Evolutionary conservation across 2,329 filamentous ascomycete genomes (phyloP).

Genomic region (Diplodia scrobiculata): DNA sequence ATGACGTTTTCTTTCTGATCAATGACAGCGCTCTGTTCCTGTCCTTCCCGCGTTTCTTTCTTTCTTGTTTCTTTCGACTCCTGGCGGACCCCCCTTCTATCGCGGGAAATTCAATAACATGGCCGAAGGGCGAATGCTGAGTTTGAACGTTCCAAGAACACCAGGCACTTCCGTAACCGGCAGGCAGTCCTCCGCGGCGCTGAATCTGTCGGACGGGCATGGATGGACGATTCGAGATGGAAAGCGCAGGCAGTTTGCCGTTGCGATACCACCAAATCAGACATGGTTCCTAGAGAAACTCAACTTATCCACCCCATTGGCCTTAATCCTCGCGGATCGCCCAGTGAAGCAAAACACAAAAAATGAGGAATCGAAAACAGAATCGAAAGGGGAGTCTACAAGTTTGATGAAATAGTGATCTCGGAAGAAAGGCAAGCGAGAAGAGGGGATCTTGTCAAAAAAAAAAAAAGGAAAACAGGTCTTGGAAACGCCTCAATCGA

Average conservation of each 20-base stretch:
- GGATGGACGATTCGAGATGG: neutral
- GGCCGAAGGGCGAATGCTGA: neutral
- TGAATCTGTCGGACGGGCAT: neutral
- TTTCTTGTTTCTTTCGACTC: neutral
- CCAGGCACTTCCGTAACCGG: neutral
- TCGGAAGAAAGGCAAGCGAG: neutral
- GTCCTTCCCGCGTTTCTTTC: neutral
- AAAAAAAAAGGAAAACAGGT: neutral
- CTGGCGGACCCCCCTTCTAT: neutral
- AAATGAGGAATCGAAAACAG: neutral
- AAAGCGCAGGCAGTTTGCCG: neutral
- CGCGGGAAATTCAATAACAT: neutral
- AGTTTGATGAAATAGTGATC: neutral
- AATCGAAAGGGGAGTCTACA: neutral
- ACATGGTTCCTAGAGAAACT: neutral
- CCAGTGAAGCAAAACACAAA: neutral
- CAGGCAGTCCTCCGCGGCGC: neutral
- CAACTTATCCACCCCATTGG: neutral
- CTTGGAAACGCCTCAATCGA: conserved; percentile 17
- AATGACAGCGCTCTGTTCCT: neutral
- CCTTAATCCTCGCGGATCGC: neutral
- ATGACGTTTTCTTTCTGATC: neutral
- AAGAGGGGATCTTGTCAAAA: neutral
- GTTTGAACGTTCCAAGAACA: neutral
- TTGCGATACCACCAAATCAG: neutral